A percentile compares a stretch with the other conserved stretches of the same genome.
Conservation (phyloP, 2,329 filamentous ascomycete species). For the Hypoxylon sp. region DNA sequence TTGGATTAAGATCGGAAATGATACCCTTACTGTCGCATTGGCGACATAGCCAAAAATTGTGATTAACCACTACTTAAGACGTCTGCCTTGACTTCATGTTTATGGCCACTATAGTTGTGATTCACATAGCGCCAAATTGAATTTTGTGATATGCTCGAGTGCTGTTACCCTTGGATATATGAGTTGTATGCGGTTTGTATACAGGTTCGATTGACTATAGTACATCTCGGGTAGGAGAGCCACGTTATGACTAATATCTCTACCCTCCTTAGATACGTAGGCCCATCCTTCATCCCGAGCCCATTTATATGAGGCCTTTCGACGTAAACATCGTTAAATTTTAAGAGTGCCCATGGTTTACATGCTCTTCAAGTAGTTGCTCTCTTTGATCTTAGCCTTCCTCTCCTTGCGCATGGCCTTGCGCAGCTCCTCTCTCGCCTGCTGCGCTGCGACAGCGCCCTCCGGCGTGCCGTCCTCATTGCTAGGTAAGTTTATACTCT, state of each 20-base stretch:
- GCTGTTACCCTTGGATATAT: conserved; percentile 8
- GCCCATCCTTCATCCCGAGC: neutral
- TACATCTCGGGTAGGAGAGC: conserved; percentile 35
- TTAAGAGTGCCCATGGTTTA: conserved; percentile 55
- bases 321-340: neutral
- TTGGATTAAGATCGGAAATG: conserved; percentile 21
- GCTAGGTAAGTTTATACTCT: conserved; percentile 80
- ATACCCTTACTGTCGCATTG: conserved; percentile 22
- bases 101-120: neutral
- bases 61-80: neutral
- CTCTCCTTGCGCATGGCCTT: conserved; percentile 82
- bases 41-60: neutral
- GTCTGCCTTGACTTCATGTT: neutral
- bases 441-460: conserved; percentile 64
- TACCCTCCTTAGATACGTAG: neutral
- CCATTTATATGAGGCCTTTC: neutral
- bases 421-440: conserved; percentile 74
- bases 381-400: conserved; percentile 84
- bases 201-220: conserved; percentile 30
- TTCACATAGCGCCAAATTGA: neutral
- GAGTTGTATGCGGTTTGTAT: conserved; percentile 18
- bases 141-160: neutral
- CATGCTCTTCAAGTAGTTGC: conserved; percentile 88
- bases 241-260: conserved; percentile 1
- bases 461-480: conserved; percentile 60